A percentile compares a stretch with the other conserved stretches of the same genome.
These are phyloP conservation scores for Cladochytrium replicatum DNA, from an alignment of 192 early-diverging fungal genomes.

Conservation along the genomic window DNA sequence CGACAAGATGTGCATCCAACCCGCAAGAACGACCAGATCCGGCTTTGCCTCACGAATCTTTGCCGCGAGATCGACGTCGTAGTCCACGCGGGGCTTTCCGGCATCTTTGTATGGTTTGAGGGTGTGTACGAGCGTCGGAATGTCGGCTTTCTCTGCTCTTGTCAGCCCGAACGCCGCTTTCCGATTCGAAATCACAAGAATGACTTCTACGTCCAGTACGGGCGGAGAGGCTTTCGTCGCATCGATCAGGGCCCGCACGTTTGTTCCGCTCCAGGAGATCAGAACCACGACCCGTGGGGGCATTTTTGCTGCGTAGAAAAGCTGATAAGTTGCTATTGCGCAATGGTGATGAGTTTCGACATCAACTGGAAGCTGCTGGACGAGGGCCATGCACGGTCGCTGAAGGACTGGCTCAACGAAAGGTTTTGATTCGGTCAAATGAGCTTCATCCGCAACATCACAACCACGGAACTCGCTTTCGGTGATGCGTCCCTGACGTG, in stretches of 20 bases:
- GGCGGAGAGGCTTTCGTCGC: slow-evolving; percentile 40
- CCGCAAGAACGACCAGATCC: slow-evolving; percentile 86
- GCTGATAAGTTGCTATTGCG: no score
- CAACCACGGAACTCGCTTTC: slow-evolving; percentile 40
- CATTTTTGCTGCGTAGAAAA: no score
- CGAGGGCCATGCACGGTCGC: slow-evolving; percentile 32
- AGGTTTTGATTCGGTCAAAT: slow-evolving; percentile 37
- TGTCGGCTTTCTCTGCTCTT: slow-evolving; percentile 67
- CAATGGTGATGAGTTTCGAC: slow-evolving; percentile 45
- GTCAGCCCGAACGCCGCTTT: slow-evolving; percentile 78
- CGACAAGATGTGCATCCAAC: slow-evolving; percentile 98
- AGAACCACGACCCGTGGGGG: slow-evolving; percentile 74
- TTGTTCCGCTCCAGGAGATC: slow-evolving; percentile 89
- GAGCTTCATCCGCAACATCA: slow-evolving; percentile 37
- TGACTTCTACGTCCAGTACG: slow-evolving; percentile 48
- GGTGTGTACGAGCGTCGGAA: slow-evolving; percentile 72
- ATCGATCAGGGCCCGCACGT: slow-evolving; percentile 95
- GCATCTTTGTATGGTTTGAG: slow-evolving; percentile 77
- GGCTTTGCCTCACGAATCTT: slow-evolving; percentile 31
- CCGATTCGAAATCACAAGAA: slow-evolving; percentile 84
- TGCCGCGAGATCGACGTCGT: slow-evolving; percentile 75
- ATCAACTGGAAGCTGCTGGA: slow-evolving; percentile 37
- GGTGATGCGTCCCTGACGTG: slow-evolving; percentile 38
- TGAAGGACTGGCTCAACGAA: slow-evolving; percentile 39
- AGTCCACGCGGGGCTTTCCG: slow-evolving; percentile 76